phyloP scores from a whole-genome alignment of 768 basidiomycete genomes.

The Serendipita vermifera region DNA sequence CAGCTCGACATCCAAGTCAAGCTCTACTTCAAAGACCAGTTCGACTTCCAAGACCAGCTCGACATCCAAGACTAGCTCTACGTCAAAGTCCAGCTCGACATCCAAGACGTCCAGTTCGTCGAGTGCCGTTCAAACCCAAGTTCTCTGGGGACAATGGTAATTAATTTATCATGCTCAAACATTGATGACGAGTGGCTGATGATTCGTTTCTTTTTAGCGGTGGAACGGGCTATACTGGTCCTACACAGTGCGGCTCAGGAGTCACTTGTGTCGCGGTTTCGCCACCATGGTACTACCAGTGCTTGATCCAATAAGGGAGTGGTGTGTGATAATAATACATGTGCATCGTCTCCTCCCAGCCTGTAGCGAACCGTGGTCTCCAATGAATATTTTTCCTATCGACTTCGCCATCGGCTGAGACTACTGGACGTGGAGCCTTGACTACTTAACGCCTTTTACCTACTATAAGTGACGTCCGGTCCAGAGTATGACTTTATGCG shows the following conservation, averaged over 20 bases:
- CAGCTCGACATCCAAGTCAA: background rate
- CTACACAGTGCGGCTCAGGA: background rate
- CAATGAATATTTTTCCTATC: too few species aligned
- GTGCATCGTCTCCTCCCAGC: too few species aligned
- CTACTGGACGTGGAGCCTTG: too few species aligned
- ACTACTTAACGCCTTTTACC: too few species aligned
- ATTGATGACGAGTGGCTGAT: background rate
- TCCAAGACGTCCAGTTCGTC: too few species aligned
- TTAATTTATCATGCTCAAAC: background rate
- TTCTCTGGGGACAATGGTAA: conserved; percentile 1
- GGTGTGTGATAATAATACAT: too few species aligned
- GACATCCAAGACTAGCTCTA: background rate
- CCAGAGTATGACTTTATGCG: too few species aligned
- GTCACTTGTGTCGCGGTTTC: background rate
- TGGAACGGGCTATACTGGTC: background rate
- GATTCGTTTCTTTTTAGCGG: background rate
- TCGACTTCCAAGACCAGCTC: background rate
- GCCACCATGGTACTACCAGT: background rate
- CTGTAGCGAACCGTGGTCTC: too few species aligned
- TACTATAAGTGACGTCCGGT: too few species aligned
- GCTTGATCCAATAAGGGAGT: background rate
- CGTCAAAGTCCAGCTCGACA: background rate
- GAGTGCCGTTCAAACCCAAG: too few species aligned
- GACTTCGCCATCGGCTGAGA: too few species aligned
- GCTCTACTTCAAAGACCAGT: background rate